Percentiles rank a stretch among this genome's conserved stretches.
phyloP scores from a whole-genome alignment of 2,329 filamentous ascomycete species.

The Colletotrichum tanaceti region DNA sequence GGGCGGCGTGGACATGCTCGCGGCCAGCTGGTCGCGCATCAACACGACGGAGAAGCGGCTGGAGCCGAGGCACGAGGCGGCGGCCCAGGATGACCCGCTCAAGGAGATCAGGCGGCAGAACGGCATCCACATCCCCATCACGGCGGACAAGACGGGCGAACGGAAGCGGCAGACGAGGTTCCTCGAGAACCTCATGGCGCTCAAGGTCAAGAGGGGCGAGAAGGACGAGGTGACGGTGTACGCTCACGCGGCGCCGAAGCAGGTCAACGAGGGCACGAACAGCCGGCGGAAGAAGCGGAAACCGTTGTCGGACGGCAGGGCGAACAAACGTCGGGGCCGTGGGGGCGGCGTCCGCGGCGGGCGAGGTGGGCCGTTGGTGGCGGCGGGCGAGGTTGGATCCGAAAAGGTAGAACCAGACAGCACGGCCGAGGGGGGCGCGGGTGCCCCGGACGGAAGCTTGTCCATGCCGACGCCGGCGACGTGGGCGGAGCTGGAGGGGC shows the following conservation, averaged over 20 bases:
- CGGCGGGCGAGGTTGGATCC: conserved; percentile 1
- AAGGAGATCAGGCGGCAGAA: conserved; percentile 56
- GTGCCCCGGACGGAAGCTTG: conserved; percentile 30
- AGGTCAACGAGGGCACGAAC: conserved; percentile 42
- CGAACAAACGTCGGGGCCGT: conserved; percentile 33
- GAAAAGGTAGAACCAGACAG: neutral
- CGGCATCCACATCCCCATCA: conserved; percentile 58
- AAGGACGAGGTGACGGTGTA: conserved; percentile 73
- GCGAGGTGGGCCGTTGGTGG: conserved; percentile 5
- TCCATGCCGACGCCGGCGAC: conserved; percentile 51
- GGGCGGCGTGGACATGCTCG: conserved; percentile 76
- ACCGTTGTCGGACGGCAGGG: conserved; percentile 27
- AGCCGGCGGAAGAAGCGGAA: conserved; percentile 43
- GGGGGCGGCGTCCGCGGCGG: conserved; percentile 29
- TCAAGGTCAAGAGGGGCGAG: conserved; percentile 74
- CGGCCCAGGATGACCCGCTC: conserved; percentile 49
- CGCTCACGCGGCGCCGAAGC: conserved; percentile 55
- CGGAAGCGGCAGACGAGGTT: conserved; percentile 66
- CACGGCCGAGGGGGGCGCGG: conserved; percentile 7
- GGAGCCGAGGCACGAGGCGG: conserved; percentile 55
- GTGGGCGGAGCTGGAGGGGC: conserved; percentile 49
- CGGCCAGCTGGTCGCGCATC: conserved; percentile 76
- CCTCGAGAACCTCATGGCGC: conserved; percentile 71
- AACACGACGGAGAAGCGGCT: conserved; percentile 74
- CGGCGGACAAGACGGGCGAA: conserved; percentile 60